Percentiles rank a stretch among this genome's conserved stretches.
These are phyloP conservation scores for Termitomyces sp. DNA, from an alignment of 1,284 basidiomycete species.

Conservation along the genomic window DNA sequence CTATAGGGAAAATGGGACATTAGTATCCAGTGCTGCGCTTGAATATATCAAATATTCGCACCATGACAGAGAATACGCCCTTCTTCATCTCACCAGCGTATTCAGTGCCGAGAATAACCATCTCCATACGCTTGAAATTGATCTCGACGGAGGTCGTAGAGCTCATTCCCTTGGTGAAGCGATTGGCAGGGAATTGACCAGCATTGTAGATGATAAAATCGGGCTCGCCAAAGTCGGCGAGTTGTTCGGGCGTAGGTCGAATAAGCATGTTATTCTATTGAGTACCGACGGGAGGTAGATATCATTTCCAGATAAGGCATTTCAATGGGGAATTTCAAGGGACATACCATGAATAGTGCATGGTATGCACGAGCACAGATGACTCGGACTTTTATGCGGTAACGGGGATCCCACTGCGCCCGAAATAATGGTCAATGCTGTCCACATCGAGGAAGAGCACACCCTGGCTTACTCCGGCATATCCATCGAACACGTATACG, in stretches of 20 bases:
- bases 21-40: neutral
- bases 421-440: conserved; percentile 14
- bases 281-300: conserved; percentile 3
- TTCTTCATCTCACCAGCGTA: conserved; percentile 99
- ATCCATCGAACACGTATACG: conserved; percentile 99
- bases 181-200: conserved; percentile 99
- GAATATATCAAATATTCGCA: conserved; percentile 22
- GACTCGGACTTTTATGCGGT: conserved; percentile 99
- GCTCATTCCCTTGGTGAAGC: conserved; percentile 99
- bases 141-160: conserved; percentile 98
- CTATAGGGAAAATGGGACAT: conserved; percentile 31
- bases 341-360: conserved; percentile 95
- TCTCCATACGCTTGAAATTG: conserved; percentile 99
- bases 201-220: conserved; percentile 99
- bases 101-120: conserved; percentile 99
- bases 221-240: conserved; percentile 94
- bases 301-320: conserved; percentile 8
- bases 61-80: conserved; percentile 99
- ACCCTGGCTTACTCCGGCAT: conserved; percentile 66
- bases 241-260: conserved; percentile 92
- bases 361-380: conserved; percentile 99
- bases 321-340: neutral
- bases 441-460: conserved; percentile 5
- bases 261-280: conserved; percentile 97
- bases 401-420: conserved; percentile 90